Base-by-base conservation (phyloP, 140 eudicot genomes). In the Bidens hawaiensis region DNA sequence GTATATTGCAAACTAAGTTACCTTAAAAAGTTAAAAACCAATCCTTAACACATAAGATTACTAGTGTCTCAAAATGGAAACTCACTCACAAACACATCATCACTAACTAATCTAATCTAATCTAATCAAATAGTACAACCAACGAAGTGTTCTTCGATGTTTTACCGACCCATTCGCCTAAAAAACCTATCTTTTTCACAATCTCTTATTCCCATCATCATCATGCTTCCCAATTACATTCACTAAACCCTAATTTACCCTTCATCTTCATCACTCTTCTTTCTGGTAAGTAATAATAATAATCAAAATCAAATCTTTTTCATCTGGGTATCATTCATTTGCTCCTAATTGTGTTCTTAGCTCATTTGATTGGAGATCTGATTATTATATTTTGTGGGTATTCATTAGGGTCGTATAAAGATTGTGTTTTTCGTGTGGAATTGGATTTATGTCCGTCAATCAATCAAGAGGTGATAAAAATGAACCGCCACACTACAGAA, bases 381-480 rank as follows among this genome's bases (percentile, higher is more conserved):
- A 62, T 23, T 36, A 18, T 12, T 61, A 6, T 65, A 25, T 50
- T 41, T 27, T 3, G 34, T 68, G 59, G 50, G 58, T 52, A 8
- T 40, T 53, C 42, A 55, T 38, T 56, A 50, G 8, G 67, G 62
- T 46, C 30, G 22, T 4, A 21, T 13, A 58, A 58, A 34, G 46
- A 33, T 23, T 31, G 42, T 69, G 54, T 38, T 31, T 53, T 58
- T 75, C 42, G 60, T 60, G 65, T 67, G 82, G 79, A 71, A 68
- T 72, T 64, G 87, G 49, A 88, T 88, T 40, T 88, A 94, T 94
- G 99, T 85, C 95, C 97, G 70, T 64, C 72, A 93, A 83, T 88
- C 99, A 83, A 88, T 76, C 95, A 56, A 82, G 85, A 69, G 76
- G 67, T 76, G 90, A 88, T 4, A 88, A 79, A 77, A 80, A 66